Conservation (phyloP, 78 protist genomes). For the Planoprotostelium fungivorum region DNA sequence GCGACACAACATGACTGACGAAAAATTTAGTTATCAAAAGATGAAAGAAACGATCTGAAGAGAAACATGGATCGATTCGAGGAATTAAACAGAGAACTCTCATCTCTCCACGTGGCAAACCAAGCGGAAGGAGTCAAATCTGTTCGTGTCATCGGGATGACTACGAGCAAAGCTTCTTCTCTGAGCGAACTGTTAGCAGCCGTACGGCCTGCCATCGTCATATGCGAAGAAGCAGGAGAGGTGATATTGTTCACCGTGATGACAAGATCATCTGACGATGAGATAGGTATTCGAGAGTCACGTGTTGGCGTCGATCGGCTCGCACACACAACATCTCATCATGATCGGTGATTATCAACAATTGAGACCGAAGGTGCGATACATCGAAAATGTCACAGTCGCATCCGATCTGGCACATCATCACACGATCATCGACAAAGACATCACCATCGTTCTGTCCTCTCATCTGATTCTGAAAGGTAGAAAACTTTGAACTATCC, state of each 20-base stretch:
- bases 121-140: no score
- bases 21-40: no score
- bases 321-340: constrained; percentile 50
- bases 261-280: not conserved
- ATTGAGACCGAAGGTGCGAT: constrained; percentile 71
- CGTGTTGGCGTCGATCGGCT: constrained; percentile 44
- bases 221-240: constrained; percentile 77
- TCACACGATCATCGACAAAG: no score
- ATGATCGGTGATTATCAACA: constrained; percentile 92
- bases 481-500: constrained; percentile 1
- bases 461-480: not conserved
- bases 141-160: constrained; percentile 54
- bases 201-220: constrained; percentile 18
- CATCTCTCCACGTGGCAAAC: no score
- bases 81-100: no score
- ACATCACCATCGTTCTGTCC: not conserved
- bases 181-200: not conserved
- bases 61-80: no score
- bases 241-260: not conserved
- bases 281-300: constrained; percentile 74
- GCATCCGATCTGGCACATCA: no score
- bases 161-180: constrained; percentile 38
- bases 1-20: no score
- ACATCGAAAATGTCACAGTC: no score
- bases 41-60: no score